phyloP scores from a whole-genome alignment of 1,139 yeast species.

The Geotrichum aggregatum region DNA sequence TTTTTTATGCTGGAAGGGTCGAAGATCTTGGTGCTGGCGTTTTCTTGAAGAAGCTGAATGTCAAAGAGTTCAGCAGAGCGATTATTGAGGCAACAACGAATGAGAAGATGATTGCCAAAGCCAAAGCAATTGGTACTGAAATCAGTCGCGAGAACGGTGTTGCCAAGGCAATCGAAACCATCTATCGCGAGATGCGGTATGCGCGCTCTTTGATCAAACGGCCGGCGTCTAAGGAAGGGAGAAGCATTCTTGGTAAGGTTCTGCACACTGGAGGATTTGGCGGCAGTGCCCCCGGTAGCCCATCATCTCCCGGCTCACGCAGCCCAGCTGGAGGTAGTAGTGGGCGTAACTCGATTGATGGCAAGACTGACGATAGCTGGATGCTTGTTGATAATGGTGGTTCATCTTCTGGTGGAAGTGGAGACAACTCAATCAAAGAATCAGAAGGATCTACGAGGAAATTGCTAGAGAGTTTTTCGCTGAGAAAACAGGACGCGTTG shows the following conservation, averaged over 20 bases:
- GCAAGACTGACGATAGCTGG: constrained; percentile 28
- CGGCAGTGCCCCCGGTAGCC: neutral
- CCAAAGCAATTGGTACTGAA: constrained; percentile 55
- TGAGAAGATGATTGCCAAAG: constrained; percentile 60
- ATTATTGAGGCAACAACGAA: constrained; percentile 64
- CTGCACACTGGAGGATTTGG: neutral
- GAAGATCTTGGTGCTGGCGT: constrained; percentile 91
- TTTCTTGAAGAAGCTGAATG: constrained; percentile 62
- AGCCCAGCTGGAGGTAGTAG: neutral
- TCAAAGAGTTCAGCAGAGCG: constrained; percentile 60
- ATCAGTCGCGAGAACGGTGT: constrained; percentile 78
- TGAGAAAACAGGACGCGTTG: too few relatives aligned
- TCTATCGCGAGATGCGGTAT: constrained; percentile 76
- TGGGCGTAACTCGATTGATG: constrained; percentile 12
- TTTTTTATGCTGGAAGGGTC: constrained; percentile 79
- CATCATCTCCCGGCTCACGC: neutral
- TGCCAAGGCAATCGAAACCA: constrained; percentile 63
- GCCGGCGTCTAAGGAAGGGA: neutral
- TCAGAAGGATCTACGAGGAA: neutral
- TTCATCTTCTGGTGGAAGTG: neutral
- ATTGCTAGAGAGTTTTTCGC: neutral
- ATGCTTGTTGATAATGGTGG: constrained; percentile 18
- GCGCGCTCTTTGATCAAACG: constrained; percentile 42
- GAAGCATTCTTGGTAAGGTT: neutral
- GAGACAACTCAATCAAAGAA: neutral